These are phyloP conservation scores for Metarhizium rileyi DNA, from an alignment of 2,329 filamentous ascomycete genomes.

Conservation along the genomic window DNA sequence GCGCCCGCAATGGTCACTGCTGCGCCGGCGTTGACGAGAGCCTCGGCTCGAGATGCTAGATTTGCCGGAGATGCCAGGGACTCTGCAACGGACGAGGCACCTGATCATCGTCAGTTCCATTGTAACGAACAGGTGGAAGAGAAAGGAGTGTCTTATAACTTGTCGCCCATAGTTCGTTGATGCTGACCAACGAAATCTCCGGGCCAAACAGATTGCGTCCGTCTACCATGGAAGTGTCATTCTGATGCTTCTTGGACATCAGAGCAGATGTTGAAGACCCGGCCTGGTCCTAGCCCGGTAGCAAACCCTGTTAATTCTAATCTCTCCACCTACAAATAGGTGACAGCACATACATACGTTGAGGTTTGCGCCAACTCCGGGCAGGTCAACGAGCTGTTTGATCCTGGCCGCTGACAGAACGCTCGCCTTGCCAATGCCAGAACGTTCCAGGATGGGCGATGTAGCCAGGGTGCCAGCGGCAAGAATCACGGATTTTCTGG, in stretches of 20 bases:
- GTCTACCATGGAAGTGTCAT: constrained; percentile 13
- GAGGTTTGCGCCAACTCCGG: constrained; percentile 37
- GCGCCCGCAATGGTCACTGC: constrained; percentile 13
- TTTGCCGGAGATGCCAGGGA: constrained; percentile 2
- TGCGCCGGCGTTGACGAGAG: constrained; percentile 12
- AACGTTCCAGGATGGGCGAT: constrained; percentile 38
- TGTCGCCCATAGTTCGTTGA: constrained; percentile 12
- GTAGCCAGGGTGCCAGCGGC: constrained; percentile 10
- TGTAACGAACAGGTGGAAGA: no score
- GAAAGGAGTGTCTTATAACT: neutral
- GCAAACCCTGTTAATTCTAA: neutral
- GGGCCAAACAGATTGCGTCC: constrained; percentile 11
- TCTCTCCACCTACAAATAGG: neutral
- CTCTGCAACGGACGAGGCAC: neutral
- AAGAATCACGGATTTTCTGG: constrained; percentile 9
- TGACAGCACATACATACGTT: constrained; percentile 3
- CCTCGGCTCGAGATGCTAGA: constrained; percentile 9
- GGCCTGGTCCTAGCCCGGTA: constrained; percentile 11
- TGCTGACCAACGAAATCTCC: constrained; percentile 13
- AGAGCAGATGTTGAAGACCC: constrained; percentile 11
- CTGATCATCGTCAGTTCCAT: neutral
- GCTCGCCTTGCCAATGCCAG: constrained; percentile 38
- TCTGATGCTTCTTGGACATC: constrained; percentile 10
- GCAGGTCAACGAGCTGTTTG: constrained; percentile 37
- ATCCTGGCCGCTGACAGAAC: constrained; percentile 39